phyloP scores from a whole-genome alignment of 768 basidiomycete species.

The Trametes cinnabarina region DNA sequence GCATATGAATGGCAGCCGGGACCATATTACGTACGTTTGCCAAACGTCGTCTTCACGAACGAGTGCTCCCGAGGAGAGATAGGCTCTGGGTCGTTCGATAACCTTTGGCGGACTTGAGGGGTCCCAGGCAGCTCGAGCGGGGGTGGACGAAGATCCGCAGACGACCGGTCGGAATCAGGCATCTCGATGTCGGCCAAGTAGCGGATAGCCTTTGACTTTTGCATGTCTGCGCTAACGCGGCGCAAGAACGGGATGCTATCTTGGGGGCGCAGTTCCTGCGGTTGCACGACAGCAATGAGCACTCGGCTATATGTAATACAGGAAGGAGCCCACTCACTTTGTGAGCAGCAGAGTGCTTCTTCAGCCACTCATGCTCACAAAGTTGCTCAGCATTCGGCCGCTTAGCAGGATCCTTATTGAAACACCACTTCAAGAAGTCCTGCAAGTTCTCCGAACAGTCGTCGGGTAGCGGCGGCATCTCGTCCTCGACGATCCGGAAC shows the following conservation, averaged over 20 bases:
- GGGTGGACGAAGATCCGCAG: slow-evolving; percentile 37
- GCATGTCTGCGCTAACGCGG: slow-evolving; percentile 83
- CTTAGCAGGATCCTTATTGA: slow-evolving; percentile 79
- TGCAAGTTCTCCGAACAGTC: slow-evolving; percentile 70
- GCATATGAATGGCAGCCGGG: neutral
- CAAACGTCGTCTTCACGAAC: slow-evolving; percentile 91
- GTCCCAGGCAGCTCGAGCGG: slow-evolving; percentile 38
- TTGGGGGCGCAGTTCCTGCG: slow-evolving; percentile 78
- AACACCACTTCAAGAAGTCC: slow-evolving; percentile 85
- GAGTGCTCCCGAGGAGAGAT: slow-evolving; percentile 71
- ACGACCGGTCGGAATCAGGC: slow-evolving; percentile 40
- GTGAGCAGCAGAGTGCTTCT: slow-evolving; percentile 72
- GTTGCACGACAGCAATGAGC: slow-evolving; percentile 1
- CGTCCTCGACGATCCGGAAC: slow-evolving; percentile 96
- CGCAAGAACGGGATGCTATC: slow-evolving; percentile 95
- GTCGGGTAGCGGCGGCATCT: slow-evolving; percentile 82
- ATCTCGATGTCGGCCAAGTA: slow-evolving; percentile 46
- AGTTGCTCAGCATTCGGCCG: slow-evolving; percentile 85
- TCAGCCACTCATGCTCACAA: slow-evolving; percentile 91
- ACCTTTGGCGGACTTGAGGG: slow-evolving; percentile 16
- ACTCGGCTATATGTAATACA: slow-evolving; percentile 1
- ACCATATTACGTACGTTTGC: slow-evolving; percentile 67
- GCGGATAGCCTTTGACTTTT: slow-evolving; percentile 64
- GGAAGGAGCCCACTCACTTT: slow-evolving; percentile 49
- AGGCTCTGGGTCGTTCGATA: slow-evolving; percentile 39